phyloP scores from a whole-genome alignment of 2,329 filamentous ascomycete species.

The Magnaporthiopsis rhizophila region DNA sequence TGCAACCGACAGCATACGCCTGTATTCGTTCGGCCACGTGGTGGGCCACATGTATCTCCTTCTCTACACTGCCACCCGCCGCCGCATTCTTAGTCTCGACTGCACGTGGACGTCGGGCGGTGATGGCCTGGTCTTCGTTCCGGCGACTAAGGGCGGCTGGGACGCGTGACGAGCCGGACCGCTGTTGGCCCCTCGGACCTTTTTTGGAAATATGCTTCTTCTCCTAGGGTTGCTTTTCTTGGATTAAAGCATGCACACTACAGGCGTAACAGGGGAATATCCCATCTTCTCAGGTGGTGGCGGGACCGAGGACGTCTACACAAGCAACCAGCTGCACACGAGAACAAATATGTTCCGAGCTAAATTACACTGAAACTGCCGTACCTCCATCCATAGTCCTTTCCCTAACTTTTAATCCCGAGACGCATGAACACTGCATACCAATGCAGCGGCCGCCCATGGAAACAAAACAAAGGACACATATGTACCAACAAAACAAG shows the following conservation, averaged over 20 bases:
- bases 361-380: background rate
- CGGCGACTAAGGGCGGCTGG: constrained; percentile 5
- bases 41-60: constrained; percentile 66
- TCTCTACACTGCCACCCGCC: constrained; percentile 63
- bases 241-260: background rate
- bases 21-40: constrained; percentile 74
- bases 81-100: constrained; percentile 36
- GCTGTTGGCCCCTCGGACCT: background rate
- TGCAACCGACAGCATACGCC: constrained; percentile 39
- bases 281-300: no score
- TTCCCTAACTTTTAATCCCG: background rate
- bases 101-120: constrained; percentile 4
- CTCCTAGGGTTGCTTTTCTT: no score
- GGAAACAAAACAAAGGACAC: background rate
- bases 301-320: no score
- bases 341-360: background rate
- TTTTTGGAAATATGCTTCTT: background rate
- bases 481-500: background rate
- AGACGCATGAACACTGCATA: background rate
- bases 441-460: background rate
- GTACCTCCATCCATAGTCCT: no score
- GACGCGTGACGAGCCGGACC: background rate
- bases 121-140: constrained; percentile 2
- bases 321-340: no score
- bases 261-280: no score